Conservation (phyloP, 129 eudicot genomes). For the Arctium minus region DNA sequence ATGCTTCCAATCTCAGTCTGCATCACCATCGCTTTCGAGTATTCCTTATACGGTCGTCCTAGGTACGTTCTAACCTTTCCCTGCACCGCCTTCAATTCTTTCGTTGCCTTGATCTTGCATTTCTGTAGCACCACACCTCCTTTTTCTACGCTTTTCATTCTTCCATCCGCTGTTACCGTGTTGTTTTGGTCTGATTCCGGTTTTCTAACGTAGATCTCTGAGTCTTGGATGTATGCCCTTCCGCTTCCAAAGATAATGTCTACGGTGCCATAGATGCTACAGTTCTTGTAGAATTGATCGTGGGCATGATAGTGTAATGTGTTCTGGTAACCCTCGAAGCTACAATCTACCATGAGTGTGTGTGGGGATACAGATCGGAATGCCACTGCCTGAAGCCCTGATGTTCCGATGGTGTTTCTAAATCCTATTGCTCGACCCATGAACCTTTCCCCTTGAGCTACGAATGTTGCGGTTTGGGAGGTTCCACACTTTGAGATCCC, state of each 20-base stretch:
- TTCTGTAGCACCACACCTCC: conserved; percentile 52
- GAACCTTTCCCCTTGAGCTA: conserved; percentile 37
- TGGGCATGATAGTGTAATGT: conserved; percentile 49
- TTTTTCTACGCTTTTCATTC: conserved; percentile 2
- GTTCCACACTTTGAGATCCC: neutral
- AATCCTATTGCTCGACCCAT: conserved; percentile 37
- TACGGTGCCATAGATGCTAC: conserved; percentile 43
- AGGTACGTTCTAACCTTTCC: conserved; percentile 32
- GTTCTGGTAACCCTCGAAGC: conserved; percentile 55
- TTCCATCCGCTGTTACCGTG: conserved; percentile 49
- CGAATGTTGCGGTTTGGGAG: conserved; percentile 36
- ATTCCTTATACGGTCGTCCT: conserved; percentile 47
- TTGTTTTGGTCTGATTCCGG: conserved; percentile 27
- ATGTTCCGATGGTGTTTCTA: conserved; percentile 41
- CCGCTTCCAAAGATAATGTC: conserved; percentile 59
- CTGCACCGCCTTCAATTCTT: conserved; percentile 16
- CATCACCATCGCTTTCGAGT: conserved; percentile 34
- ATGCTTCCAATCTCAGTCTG: conserved; percentile 38
- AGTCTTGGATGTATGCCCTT: conserved; percentile 45
- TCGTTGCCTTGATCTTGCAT: conserved; percentile 39
- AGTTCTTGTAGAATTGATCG: conserved; percentile 53
- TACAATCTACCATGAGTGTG: conserved; percentile 46
- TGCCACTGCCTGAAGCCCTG: conserved; percentile 56
- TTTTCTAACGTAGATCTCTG: conserved; percentile 26
- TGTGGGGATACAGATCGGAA: conserved; percentile 33